A percentile compares a stretch with the other conserved stretches of the same genome.
Conservation (phyloP, 345 rosid genomes). For the Anastatica hierochuntica region DNA sequence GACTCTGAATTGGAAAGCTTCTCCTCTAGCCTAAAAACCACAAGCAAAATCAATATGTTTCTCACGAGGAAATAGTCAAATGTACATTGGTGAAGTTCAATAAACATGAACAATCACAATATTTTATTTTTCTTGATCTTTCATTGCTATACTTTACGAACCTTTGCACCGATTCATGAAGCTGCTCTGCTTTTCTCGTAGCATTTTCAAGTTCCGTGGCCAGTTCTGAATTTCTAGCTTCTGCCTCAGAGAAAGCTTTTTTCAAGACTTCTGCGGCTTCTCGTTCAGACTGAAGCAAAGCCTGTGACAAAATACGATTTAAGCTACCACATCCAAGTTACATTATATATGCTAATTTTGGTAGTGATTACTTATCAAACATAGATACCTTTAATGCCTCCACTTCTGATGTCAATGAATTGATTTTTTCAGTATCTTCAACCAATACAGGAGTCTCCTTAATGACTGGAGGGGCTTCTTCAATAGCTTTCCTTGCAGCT, state of each 20-base stretch:
- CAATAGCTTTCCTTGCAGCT: slow-evolving; percentile 88
- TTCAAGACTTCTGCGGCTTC: slow-evolving; percentile 51
- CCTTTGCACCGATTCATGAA: slow-evolving; percentile 97
- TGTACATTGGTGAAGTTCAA: not conserved
- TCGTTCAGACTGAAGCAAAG: slow-evolving; percentile 57
- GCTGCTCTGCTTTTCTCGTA: slow-evolving; percentile 68
- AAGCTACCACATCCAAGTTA: too few relatives aligned
- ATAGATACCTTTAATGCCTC: slow-evolving; percentile 73
- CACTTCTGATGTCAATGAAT: slow-evolving; percentile 53
- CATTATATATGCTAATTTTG: not conserved
- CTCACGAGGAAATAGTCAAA: not conserved
- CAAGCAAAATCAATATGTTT: slow-evolving; percentile 16
- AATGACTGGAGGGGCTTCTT: slow-evolving; percentile 92
- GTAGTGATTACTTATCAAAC: not conserved
- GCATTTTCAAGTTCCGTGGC: slow-evolving; percentile 70
- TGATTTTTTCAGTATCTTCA: slow-evolving; percentile 83
- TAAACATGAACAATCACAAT: not conserved
- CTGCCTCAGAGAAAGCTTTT: slow-evolving; percentile 49
- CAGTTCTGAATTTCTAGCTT: slow-evolving; percentile 62
- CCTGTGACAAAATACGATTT: slow-evolving; percentile 29
- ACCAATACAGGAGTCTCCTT: slow-evolving; percentile 61
- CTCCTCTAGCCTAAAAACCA: slow-evolving; percentile 71
- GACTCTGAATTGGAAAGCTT: slow-evolving; percentile 94
- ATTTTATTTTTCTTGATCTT: not conserved
- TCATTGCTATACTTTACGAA: slow-evolving; percentile 29